Conservation (phyloP, 495 filamentous ascomycete genomes). For the Podospora fimiseda region DNA sequence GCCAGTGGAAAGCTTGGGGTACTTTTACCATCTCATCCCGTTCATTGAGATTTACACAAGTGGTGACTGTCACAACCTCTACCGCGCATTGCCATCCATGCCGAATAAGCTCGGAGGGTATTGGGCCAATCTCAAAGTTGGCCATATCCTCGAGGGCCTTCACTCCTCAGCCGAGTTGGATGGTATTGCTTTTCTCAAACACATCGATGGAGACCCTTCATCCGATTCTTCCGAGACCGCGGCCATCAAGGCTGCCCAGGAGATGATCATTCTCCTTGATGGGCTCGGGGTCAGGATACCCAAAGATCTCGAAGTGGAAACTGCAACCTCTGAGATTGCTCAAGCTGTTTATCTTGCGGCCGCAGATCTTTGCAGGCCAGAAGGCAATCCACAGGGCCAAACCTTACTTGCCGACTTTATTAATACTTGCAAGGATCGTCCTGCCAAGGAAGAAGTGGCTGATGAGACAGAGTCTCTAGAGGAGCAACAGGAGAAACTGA, state of each 20-base stretch:
- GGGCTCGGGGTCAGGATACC: slow-evolving; percentile 26
- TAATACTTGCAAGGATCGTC: too few relatives aligned
- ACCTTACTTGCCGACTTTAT: not conserved
- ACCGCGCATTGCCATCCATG: not conserved
- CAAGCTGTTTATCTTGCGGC: slow-evolving; percentile 27
- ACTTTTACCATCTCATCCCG: slow-evolving; percentile 35
- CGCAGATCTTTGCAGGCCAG: slow-evolving; percentile 10
- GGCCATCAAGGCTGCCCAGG: slow-evolving; percentile 12
- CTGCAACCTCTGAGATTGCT: slow-evolving; percentile 24
- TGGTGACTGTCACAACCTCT: slow-evolving; percentile 19
- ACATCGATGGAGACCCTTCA: too few relatives aligned
- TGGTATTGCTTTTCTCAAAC: not conserved
- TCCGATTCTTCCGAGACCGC: too few relatives aligned
- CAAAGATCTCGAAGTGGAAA: slow-evolving; percentile 25
- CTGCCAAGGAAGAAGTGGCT: too few relatives aligned
- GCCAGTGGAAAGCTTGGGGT: slow-evolving; percentile 33
- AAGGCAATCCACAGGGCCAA: not conserved
- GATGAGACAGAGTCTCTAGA: too few relatives aligned
- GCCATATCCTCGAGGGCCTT: not conserved
- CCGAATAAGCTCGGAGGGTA: not conserved
- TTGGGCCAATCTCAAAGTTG: not conserved
- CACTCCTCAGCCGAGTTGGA: not conserved
- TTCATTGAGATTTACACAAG: slow-evolving; percentile 30
- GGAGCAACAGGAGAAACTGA: slow-evolving; percentile 11
- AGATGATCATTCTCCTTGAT: slow-evolving; percentile 28